Conservation (phyloP, 495 filamentous ascomycete species). For the Podospora anserina region DNA sequence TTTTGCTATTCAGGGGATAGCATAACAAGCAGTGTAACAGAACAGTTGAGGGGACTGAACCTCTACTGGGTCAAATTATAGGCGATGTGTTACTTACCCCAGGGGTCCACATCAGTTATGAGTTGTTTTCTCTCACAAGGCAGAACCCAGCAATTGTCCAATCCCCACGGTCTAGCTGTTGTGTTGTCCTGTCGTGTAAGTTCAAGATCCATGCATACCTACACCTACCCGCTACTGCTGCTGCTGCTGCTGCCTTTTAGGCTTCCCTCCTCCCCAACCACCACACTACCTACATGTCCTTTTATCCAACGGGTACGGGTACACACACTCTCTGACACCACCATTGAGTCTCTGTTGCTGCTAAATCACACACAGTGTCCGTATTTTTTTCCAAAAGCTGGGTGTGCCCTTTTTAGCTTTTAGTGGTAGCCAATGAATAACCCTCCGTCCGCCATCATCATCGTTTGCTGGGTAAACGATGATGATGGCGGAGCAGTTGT, state of each 20-base stretch:
- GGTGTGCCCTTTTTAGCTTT: background rate
- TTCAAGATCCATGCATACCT: background rate
- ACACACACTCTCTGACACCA: background rate
- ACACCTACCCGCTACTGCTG: background rate
- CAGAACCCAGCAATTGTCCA: background rate
- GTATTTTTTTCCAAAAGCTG: background rate
- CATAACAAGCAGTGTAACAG: background rate
- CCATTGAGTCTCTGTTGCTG: background rate
- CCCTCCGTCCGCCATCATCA: background rate
- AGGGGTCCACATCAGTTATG: too few relatives aligned
- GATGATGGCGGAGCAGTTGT: background rate
- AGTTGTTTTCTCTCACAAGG: too few relatives aligned
- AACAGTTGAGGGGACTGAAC: too few relatives aligned
- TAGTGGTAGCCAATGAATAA: background rate
- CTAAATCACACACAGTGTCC: background rate
- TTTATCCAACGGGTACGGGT: background rate
- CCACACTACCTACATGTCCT: background rate
- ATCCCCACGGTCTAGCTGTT: background rate
- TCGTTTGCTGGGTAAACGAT: background rate
- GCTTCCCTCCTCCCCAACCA: background rate
- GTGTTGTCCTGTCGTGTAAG: background rate
- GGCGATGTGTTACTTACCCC: too few relatives aligned
- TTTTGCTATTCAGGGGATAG: background rate
- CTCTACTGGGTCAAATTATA: too few relatives aligned
- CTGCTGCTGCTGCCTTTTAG: constrained; percentile 1